Conservation (phyloP, 2,329 filamentous ascomycete species). For the Botrytis deweyae region DNA sequence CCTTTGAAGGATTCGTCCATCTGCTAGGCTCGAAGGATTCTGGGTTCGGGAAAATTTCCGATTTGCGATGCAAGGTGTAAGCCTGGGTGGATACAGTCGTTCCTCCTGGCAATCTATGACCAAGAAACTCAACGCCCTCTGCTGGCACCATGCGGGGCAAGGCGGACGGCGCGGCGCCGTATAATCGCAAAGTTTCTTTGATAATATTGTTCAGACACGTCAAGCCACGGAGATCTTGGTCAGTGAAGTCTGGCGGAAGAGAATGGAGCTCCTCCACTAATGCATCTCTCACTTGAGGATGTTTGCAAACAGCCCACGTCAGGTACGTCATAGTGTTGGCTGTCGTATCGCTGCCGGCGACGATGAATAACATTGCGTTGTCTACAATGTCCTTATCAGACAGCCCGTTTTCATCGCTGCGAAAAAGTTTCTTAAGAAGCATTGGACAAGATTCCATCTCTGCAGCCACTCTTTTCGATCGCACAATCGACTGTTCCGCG, state of each 20-base stretch:
- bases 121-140: background rate
- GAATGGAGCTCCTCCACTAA: background rate
- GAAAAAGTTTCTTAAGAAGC: background rate
- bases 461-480: background rate
- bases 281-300: background rate
- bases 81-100: background rate
- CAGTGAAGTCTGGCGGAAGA: background rate
- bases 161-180: background rate
- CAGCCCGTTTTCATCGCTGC: background rate
- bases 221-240: background rate
- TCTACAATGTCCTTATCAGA: background rate
- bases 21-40: background rate
- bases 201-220: background rate
- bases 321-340: background rate
- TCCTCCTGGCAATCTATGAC: background rate
- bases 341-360: background rate
- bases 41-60: background rate
- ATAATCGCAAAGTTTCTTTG: background rate
- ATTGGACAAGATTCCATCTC: background rate
- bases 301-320: background rate
- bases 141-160: background rate
- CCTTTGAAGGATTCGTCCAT: background rate
- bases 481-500: background rate
- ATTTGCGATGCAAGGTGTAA: background rate
- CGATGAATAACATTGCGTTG: background rate